Evolutionary conservation across 768 basidiomycete genomes (phyloP).

Genomic region (Russula sp.): DNA sequence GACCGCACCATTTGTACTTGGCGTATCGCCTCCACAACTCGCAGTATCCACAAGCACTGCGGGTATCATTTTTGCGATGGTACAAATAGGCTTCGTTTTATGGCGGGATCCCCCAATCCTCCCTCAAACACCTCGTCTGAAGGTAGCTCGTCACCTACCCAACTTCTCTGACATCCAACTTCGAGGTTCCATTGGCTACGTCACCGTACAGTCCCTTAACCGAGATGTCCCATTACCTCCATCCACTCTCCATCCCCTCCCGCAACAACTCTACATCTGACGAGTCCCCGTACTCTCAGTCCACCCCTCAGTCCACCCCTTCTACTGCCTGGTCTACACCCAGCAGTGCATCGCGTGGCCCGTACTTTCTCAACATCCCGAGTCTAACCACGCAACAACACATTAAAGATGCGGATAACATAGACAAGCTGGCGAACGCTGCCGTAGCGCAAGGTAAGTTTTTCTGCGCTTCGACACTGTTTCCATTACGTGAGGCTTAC

Average conservation of each 20-base stretch:
- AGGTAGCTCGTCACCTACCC: not conserved
- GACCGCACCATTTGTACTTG: not conserved
- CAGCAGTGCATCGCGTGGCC: not conserved
- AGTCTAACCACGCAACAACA: not conserved
- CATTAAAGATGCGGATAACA: conserved; percentile 15
- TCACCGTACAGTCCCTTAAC: not conserved
- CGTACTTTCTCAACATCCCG: conserved; percentile 10
- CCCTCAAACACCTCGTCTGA: not conserved
- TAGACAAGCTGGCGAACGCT: conserved; percentile 13
- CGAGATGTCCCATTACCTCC: conserved; percentile 11
- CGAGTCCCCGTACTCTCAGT: conserved; percentile 4
- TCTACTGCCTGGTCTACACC: not conserved
- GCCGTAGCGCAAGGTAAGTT: not conserved
- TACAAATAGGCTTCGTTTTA: conserved; percentile 5
- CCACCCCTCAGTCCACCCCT: not conserved
- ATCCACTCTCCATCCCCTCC: conserved; percentile 6
- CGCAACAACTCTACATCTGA: conserved; percentile 7
- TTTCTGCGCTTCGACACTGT: not conserved
- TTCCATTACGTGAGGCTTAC: not conserved
- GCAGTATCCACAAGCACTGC: not conserved
- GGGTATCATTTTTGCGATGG: not conserved
- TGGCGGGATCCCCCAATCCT: not conserved
- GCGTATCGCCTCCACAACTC: not conserved
- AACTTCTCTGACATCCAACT: not conserved
- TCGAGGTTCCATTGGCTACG: not conserved